phyloP scores from a whole-genome alignment of 352 stramenopile species.

The Plasmopara muralis region DNA sequence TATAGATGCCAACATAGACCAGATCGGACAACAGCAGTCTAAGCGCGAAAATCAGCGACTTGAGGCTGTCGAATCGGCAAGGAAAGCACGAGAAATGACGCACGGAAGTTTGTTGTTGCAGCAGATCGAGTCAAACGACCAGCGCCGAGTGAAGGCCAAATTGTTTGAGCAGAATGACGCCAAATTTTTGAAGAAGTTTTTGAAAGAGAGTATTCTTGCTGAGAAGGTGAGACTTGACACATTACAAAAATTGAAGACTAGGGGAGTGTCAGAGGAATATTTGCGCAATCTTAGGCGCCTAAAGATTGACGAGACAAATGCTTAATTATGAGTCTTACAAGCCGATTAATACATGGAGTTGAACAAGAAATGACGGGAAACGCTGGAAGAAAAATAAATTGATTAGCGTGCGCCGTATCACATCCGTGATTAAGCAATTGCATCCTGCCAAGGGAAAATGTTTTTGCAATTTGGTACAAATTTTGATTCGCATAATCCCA shows the following conservation, averaged over 20 bases:
- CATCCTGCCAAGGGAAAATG: too few relatives aligned
- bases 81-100: conserved; percentile 27
- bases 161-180: conserved; percentile 62
- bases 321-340: conserved; percentile 8
- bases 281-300: conserved; percentile 56
- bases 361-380: too few relatives aligned
- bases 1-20: conserved; percentile 39
- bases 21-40: conserved; percentile 32
- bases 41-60: conserved; percentile 41
- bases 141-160: conserved; percentile 46
- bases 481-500: too few relatives aligned
- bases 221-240: conserved; percentile 69
- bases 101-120: conserved; percentile 35
- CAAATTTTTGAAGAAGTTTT: conserved; percentile 57
- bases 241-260: conserved; percentile 49
- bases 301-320: conserved; percentile 59
- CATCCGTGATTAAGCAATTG: too few relatives aligned
- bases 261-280: conserved; percentile 63
- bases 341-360: too few relatives aligned
- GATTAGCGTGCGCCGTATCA: too few relatives aligned
- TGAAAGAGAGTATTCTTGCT: conserved; percentile 67
- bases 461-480: too few relatives aligned
- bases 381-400: too few relatives aligned
- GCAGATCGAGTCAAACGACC: conserved; percentile 57
- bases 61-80: conserved; percentile 24